Base-by-base conservation (phyloP, 495 filamentous ascomycete species). In the Staphylotrichum tortipilum region DNA sequence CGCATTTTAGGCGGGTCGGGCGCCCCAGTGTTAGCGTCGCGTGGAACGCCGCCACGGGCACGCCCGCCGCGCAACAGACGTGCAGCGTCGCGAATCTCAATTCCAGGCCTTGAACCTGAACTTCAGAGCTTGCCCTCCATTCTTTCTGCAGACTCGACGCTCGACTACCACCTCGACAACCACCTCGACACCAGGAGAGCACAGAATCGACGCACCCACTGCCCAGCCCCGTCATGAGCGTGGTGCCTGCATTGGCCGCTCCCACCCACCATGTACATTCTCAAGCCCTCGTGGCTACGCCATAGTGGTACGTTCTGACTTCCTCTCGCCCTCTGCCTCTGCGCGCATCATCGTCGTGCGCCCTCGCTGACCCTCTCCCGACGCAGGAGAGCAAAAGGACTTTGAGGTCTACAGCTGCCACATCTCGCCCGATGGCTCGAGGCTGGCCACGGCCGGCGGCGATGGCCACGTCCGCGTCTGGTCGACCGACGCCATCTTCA, bases 391-490 rank as follows among this genome's bases (percentile, higher is more conserved):
- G 71, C 86, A 91, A 65, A 95, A 94, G 59, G 89, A 95, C 60
- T 92, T 92, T 66, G 94, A 97, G 68, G 89, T 95, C 52, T 99
- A 95, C 70, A 94, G 87, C 62, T 95, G 91, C 68, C 88, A 97
- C 74, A 81, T 97, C 49, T 97, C 91, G 12, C 89, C 92, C 7
- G 94, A 97, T 71, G 90, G 89, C 56, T 82, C 78, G 54, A 79
- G 92, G 50, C 75, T 99, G 45, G 92, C 90, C 26, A 96, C 94
- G 7, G 92, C 88, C 52, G 90, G 87, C 59, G 90, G 90, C 82
- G 92, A 98, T 79, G 91, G 92, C 63, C 87, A 94, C 60, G 91
- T 97, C 52, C 85, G 92, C 26, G 87, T 98, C 54, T 98, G 92
- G 92, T 96, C 92, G 35, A 95, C 85, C 24, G 88, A 95, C 54